Evolutionary conservation across 108 stramenopile genomes (phyloP), one percentile per base, ranked within the genome.

Genomic region (Cyclotella atomus): DNA sequence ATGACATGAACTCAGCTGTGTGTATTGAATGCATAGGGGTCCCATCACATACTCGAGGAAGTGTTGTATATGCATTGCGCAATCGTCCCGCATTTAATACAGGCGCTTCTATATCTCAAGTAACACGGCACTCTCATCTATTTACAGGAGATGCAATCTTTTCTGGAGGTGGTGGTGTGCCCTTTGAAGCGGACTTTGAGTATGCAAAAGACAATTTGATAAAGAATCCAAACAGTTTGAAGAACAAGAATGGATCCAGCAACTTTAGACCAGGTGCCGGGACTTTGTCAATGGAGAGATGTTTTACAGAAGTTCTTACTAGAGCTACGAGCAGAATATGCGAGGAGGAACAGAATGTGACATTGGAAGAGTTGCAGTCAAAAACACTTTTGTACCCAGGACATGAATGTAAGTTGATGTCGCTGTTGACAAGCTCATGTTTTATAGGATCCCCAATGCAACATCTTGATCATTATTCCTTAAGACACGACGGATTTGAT

Each of bases 81-180:
- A 75, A 74, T 43, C 84, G 79, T 46, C 17, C 57, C 16, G 79
- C 70, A 19, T 27, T 70, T 36, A 46, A 57, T 16, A 43, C 20
- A 23, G 10, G 10, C 20, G 52, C 3, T 21, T 4, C 14, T 49
- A 2, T 23, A 9, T 12, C 12, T 41, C 38, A 41, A 12, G 38
- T 6, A 41, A 23, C 52, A 9, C 9, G 35, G 21, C 19, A 41
- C 52, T 69, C 77, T 14, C 89, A 83, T 79, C 30, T 92, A 44
- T 95, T 95, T 65, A 91, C 89, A 15, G 93, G 93, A 10, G 93
- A 95, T 68, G 86, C 91, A 20, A 89, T 95, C 60, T 95, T 95
- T 66, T 81, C 76, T 32, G 93, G 86, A 32, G 93, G 91, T 27
- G 79, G 77, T 0, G 93, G 93, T 24, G 91, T 91, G 6, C 86